Percentiles rank a stretch among this genome's conserved stretches.
These are phyloP conservation scores for Rhynchospora tenuis DNA, from an alignment of 176 grass and related monocot genomes.

Conservation along the genomic window DNA sequence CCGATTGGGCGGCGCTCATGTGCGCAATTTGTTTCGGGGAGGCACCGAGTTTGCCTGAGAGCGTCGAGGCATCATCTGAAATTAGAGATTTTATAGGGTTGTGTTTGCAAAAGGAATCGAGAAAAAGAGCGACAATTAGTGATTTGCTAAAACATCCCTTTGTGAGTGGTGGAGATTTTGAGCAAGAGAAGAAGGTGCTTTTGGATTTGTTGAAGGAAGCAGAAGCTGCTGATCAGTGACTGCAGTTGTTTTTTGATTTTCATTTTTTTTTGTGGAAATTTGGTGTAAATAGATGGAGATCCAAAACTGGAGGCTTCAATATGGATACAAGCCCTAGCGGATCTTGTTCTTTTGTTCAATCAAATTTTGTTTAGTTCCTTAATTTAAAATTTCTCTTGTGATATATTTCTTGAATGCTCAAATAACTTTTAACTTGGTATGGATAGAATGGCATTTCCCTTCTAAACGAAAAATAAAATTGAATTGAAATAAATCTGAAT, in stretches of 20 bases:
- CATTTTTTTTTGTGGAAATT: background rate
- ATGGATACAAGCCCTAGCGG: background rate
- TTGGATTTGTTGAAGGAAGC: constrained; percentile 18
- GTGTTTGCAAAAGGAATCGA: constrained; percentile 81
- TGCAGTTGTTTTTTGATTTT: background rate
- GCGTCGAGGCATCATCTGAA: constrained; percentile 43
- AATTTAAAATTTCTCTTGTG: background rate
- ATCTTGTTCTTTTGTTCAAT: constrained; percentile 15
- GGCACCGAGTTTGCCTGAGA: constrained; percentile 41
- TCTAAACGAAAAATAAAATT: no score
- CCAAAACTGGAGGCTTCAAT: background rate
- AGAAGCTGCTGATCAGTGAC: background rate
- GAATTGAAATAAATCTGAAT: no score
- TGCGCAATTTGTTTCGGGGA: constrained; percentile 81
- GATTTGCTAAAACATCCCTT: constrained; percentile 77
- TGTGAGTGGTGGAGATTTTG: constrained; percentile 39
- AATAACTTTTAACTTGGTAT: background rate
- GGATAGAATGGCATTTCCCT: background rate
- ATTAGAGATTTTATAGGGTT: constrained; percentile 67
- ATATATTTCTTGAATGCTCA: background rate
- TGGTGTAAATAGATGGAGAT: constrained; percentile 21
- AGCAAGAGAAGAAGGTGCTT: constrained; percentile 30
- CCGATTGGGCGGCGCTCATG: constrained; percentile 91
- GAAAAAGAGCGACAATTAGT: constrained; percentile 46
- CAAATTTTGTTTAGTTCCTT: background rate